Percentiles rank a stretch among this genome's conserved stretches.
phyloP scores from a whole-genome alignment of 371 early-diverging fungal species.

The Circinella minor region DNA sequence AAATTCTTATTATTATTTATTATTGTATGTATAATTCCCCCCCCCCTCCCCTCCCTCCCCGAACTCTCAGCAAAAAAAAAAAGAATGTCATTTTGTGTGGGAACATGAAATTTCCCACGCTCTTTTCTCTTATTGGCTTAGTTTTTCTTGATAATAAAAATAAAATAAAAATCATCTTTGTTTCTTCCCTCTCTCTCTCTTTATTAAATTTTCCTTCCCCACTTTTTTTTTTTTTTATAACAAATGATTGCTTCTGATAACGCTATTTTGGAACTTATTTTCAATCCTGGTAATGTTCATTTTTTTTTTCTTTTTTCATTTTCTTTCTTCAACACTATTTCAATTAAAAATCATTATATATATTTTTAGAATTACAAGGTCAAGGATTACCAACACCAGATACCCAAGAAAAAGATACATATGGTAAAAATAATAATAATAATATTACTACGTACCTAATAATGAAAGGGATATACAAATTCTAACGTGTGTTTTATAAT shows the following conservation, averaged over 20 bases:
- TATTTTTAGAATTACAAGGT: slow-evolving; percentile 38
- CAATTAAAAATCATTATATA: too few species aligned
- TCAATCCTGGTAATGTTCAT: slow-evolving; percentile 43
- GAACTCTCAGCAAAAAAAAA: too few species aligned
- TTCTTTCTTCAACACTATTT: too few species aligned
- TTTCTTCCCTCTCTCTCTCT: not conserved
- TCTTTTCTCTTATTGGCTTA: too few species aligned
- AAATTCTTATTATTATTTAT: too few species aligned
- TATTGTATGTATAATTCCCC: too few species aligned
- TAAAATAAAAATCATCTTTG: not conserved
- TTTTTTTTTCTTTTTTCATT: too few species aligned
- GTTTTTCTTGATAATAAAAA: not conserved
- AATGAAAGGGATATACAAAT: too few species aligned
- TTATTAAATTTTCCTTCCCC: slow-evolving; percentile 10
- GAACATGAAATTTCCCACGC: slow-evolving; percentile 29
- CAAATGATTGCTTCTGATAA: slow-evolving; percentile 37
- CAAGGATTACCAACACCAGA: slow-evolving; percentile 1
- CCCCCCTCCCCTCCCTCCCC: too few species aligned
- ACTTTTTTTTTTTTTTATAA: slow-evolving; percentile 1
- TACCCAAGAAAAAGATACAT: not conserved
- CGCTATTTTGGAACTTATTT: slow-evolving; percentile 50
- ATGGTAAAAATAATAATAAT: not conserved
- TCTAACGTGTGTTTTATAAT: not conserved
- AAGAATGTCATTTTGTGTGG: slow-evolving; percentile 65
- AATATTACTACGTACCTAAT: too few species aligned